Evolutionary conservation across 192 early-diverging fungal species (phyloP), one percentile per base, ranked within the genome.

Genomic region (Podila epicladia): DNA sequence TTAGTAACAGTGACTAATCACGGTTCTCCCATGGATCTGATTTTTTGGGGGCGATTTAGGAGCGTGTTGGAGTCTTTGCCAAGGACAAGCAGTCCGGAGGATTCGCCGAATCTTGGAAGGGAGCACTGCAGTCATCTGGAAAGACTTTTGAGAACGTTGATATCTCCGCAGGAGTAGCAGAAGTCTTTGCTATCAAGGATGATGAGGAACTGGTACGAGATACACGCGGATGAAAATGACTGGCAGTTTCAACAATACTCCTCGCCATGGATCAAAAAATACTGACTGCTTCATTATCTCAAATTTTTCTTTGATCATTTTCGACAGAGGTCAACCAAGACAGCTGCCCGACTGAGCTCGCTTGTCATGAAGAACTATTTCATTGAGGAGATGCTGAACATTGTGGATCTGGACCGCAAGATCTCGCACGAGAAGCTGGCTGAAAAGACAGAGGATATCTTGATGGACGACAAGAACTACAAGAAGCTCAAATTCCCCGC

Each of bases 401-500:
- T 95, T 37, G 89, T 99, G 63, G 98, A 99, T 65, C 89, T 95
- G 72, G 96, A 94, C 37, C 94, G 93, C 82, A 89, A 89, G 32
- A 88, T 97, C 29, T 94, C 92, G 33, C 96, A 99, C 82, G 93
- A 93, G 49, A 85, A 92, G 62, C 80, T 99, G 45, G 83, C 97
- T 12, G 88, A 91, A 45, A 78, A 84, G 53, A 90, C 94, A 1
- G 96, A 97, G 53, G 87, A 85, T 51, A 87, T 87, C 20, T 82
- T 97, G 13, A 64, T 84, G 22, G 90, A 94, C 65, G 91, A 94
- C 35, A 91, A 90, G 64, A 84, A 90, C 75, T 76, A 84, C 31
- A 91, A 91, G 74, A 85, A 87, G 60, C 83, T 94, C 17, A 91
- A 91, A 62, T 84, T 94, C 37, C 90, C 91, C 15, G 82, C 82